Evolutionary conservation across 2,329 filamentous ascomycete genomes (phyloP), one percentile per base, ranked within the genome.

Genomic region (Neonectria punicea): DNA sequence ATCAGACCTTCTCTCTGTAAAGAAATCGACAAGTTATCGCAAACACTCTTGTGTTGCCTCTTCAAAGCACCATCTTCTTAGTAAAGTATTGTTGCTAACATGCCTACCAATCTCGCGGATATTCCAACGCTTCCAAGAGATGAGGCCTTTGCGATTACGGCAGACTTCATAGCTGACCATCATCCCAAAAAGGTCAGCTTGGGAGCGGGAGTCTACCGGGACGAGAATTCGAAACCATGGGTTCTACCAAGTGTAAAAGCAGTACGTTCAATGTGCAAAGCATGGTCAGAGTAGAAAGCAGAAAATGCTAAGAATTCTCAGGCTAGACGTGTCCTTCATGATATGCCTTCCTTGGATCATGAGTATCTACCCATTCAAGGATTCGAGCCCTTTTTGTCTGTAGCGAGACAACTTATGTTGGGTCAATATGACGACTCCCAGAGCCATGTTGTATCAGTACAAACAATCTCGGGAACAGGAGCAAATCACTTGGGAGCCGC

Each of bases 361-460:
- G 94, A 98, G 86, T 97, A 97, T 81, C 91, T 96, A 58, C 93
- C 93, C 64, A 97, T 97, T 77, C 90, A 92, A 66, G 94, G 94
- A 76, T 86, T 97, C 61, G 81, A 89, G 53, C 85, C 90, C 63
- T 94, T 97, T 82, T 47, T 77, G n/a, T 61, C 67, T 9, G 67
- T 47, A 6, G 74, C 77, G 7, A 67, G 70, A 32, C 50, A 73
- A 25, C 63, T 80, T 3, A 50, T 75, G 10, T 70, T 79, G 5
- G 67, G 65, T 2, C 13, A 18, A 30, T 44, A 36, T 30, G 62
- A 61, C 13, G 20, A 25, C 10, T 22, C 18, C 44, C n/a, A 14
- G 20, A 55, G 11, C 22, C 56, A 22, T 11, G 65, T 77, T 5
- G 71, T 61, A 2, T 79, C 77, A 1, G 67, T 79, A 20, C 78